phyloP scores from a whole-genome alignment of 2,329 filamentous ascomycete species.

The Apiospora arundinis region DNA sequence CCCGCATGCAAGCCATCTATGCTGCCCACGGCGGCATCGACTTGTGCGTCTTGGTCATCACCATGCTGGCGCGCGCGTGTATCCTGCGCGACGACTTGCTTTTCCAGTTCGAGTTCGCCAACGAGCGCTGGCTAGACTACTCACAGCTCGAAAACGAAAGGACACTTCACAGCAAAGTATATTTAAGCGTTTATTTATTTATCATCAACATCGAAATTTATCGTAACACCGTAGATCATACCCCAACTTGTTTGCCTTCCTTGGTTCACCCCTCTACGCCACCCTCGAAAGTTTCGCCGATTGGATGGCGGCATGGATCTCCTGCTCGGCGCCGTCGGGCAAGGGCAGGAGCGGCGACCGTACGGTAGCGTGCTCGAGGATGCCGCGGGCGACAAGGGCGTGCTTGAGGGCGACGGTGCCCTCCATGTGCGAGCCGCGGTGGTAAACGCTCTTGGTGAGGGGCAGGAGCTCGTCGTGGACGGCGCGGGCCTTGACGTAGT shows the following conservation, averaged over 20 bases:
- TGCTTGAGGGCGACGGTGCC: slow-evolving; percentile 60
- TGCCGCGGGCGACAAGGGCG: slow-evolving; percentile 56
- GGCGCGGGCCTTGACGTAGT: slow-evolving; percentile 53
- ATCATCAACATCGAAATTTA: too few species aligned
- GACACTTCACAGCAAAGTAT: too few species aligned
- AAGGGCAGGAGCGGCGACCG: slow-evolving; percentile 54
- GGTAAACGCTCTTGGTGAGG: slow-evolving; percentile 59
- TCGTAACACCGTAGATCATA: too few species aligned
- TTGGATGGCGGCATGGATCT: slow-evolving; percentile 50
- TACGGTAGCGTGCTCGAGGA: slow-evolving; percentile 56
- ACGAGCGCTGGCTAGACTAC: neutral
- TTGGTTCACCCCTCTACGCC: neutral
- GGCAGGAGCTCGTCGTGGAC: slow-evolving; percentile 58
- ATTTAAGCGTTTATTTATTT: too few species aligned
- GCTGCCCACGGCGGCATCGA: slow-evolving; percentile 1
- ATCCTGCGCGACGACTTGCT: neutral
- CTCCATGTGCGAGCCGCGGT: slow-evolving; percentile 62
- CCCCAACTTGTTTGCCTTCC: too few species aligned
- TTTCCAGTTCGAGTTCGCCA: neutral
- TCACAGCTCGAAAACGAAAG: too few species aligned
- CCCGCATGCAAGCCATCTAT: neutral
- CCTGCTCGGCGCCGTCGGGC: slow-evolving; percentile 47
- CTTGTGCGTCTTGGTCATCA: neutral
- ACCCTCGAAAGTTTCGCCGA: slow-evolving; percentile 26
- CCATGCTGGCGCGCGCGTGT: neutral